Conservation (phyloP, 1,284 basidiomycete species). For the Apiotrichum porosum region DNA sequence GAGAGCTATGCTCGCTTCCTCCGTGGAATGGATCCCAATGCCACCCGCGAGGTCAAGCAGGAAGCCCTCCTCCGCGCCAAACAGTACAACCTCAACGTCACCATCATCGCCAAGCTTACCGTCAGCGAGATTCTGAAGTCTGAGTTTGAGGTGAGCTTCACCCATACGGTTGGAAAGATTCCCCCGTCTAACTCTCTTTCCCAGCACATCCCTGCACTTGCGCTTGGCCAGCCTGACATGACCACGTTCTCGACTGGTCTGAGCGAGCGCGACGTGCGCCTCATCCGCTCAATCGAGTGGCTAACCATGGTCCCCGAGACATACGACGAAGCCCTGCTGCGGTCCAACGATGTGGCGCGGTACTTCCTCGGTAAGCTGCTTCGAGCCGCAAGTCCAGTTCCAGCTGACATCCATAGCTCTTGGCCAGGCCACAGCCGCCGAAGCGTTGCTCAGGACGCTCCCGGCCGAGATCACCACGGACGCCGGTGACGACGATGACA, state of each 20-base stretch:
- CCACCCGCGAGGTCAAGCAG: constrained; percentile 64
- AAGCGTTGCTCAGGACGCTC: constrained; percentile 60
- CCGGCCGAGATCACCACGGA: constrained; percentile 49
- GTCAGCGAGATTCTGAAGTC: constrained; percentile 72
- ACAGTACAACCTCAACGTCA: constrained; percentile 77
- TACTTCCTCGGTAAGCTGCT: constrained; percentile 87
- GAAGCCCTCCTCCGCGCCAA: constrained; percentile 69
- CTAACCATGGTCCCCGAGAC: constrained; percentile 73
- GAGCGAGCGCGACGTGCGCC: constrained; percentile 55
- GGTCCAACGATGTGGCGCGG: constrained; percentile 76
- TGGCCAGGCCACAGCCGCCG: constrained; percentile 68
- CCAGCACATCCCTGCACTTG: constrained; percentile 33
- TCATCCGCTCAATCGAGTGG: constrained; percentile 91
- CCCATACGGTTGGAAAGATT: too few relatives aligned
- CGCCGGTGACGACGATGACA: constrained; percentile 9
- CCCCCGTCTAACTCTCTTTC: too few relatives aligned
- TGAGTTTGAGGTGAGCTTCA: constrained; percentile 60
- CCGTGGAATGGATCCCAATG: constrained; percentile 65
- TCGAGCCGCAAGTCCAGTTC: too few relatives aligned
- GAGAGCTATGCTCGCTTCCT: constrained; percentile 91
- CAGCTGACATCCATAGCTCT: too few relatives aligned
- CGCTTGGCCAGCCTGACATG: constrained; percentile 50
- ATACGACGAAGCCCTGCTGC: constrained; percentile 69
- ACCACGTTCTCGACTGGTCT: constrained; percentile 52
- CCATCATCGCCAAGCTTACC: constrained; percentile 72